phyloP scores from a whole-genome alignment of 805 yeast species.

The Myxozyma monticola region DNA sequence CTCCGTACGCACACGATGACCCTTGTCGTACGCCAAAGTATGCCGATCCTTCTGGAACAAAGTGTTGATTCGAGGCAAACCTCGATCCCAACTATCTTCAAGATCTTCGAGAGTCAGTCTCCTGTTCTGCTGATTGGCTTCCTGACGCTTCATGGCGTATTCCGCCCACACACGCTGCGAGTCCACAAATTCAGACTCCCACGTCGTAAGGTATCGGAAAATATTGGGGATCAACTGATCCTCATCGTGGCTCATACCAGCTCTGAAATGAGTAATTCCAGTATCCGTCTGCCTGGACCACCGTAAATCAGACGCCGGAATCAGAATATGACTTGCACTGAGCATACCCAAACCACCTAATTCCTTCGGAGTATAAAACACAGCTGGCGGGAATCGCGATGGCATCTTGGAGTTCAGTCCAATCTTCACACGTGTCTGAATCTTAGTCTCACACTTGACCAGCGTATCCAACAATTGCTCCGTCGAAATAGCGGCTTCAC shows the following conservation, averaged over 20 bases:
- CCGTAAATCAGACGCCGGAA: slow-evolving; percentile 86
- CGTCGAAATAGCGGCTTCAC: slow-evolving; percentile 91
- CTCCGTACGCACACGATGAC: slow-evolving; percentile 79
- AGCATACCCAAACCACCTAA: slow-evolving; percentile 97
- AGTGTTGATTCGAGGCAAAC: slow-evolving; percentile 93
- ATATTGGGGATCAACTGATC: slow-evolving; percentile 86
- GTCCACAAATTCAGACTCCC: slow-evolving; percentile 95
- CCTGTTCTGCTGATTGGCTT: slow-evolving; percentile 81
- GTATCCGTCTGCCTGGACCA: slow-evolving; percentile 94
- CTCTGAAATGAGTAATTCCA: slow-evolving; percentile 89
- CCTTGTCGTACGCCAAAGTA: slow-evolving; percentile 91
- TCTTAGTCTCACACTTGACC: slow-evolving; percentile 88
- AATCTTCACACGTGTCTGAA: slow-evolving; percentile 90
- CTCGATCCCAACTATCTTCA: slow-evolving; percentile 95
- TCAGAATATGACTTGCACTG: slow-evolving; percentile 92
- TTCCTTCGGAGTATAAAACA: slow-evolving; percentile 95
- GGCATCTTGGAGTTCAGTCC: slow-evolving; percentile 99
- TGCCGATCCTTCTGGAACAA: slow-evolving; percentile 93
- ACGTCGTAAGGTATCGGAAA: slow-evolving; percentile 85
- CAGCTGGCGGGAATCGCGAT: slow-evolving; percentile 97
- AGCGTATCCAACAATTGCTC: slow-evolving; percentile 72
- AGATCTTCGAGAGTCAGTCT: slow-evolving; percentile 88
- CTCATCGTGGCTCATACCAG: slow-evolving; percentile 81
- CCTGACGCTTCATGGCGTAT: slow-evolving; percentile 84
- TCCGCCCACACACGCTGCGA: slow-evolving; percentile 98